phyloP scores from a whole-genome alignment of 2,329 filamentous ascomycete species.

The Myotisia sp. region DNA sequence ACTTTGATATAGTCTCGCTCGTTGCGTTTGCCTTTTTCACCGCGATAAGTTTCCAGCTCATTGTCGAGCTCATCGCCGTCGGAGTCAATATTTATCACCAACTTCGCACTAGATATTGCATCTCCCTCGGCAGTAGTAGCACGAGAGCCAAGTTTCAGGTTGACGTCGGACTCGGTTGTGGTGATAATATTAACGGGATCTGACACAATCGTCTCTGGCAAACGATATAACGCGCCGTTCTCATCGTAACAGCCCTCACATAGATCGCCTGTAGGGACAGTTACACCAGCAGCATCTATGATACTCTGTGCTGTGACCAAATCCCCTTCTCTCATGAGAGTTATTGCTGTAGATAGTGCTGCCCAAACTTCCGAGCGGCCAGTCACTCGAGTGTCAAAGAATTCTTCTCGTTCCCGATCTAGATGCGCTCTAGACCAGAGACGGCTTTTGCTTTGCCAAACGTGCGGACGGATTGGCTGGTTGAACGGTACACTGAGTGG shows the following conservation, averaged over 20 bases:
- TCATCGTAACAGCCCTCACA: conserved; percentile 59
- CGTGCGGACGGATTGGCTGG: conserved; percentile 50
- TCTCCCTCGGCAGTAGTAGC: conserved; percentile 6
- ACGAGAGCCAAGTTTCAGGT: conserved; percentile 9
- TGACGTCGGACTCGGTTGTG: conserved; percentile 12
- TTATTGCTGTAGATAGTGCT: conserved; percentile 52
- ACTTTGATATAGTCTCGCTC: conserved; percentile 44
- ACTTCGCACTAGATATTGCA: conserved; percentile 16
- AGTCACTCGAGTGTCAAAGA: conserved; percentile 80
- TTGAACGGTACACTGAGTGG: conserved; percentile 49
- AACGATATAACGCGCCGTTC: conserved; percentile 53
- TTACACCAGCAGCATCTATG: conserved; percentile 62
- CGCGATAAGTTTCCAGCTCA: conserved; percentile 30
- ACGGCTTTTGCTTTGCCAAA: conserved; percentile 50
- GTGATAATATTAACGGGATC: conserved; percentile 37
- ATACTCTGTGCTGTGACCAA: conserved; percentile 64
- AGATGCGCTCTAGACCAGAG: conserved; percentile 58
- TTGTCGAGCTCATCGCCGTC: conserved; percentile 25
- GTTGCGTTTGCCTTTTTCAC: conserved; percentile 48
- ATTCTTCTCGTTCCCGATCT: conserved; percentile 58
- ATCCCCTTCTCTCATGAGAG: conserved; percentile 50
- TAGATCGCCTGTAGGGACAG: conserved; percentile 57
- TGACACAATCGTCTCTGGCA: conserved; percentile 54
- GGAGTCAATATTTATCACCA: conserved; percentile 26
- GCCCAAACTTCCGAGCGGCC: conserved; percentile 69